Evolutionary conservation across 441 rosid genomes (phyloP).

Genomic region (Cnidoscolus chayamansa): DNA sequence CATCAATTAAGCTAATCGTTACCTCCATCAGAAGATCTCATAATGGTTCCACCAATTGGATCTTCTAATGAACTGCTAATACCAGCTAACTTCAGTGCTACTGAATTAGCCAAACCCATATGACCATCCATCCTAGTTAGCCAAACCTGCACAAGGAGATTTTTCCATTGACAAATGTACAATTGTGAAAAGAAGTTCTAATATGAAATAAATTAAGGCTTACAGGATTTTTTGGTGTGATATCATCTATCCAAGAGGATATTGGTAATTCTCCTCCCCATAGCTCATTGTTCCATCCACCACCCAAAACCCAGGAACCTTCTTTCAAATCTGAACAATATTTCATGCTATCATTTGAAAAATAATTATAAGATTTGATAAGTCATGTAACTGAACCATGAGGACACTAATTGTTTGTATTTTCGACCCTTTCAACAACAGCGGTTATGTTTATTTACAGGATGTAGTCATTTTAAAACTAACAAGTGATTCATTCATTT

Average conservation of each 20-base stretch:
- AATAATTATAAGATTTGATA: not conserved
- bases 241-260: conserved; percentile 77
- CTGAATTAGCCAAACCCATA: conserved; percentile 83
- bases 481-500: not conserved
- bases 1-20: conserved; percentile 12
- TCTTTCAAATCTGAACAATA: conserved; percentile 44
- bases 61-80: conserved; percentile 50
- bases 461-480: not conserved
- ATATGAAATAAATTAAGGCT: conserved; percentile 13
- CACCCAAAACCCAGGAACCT: conserved; percentile 83
- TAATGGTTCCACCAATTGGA: conserved; percentile 73
- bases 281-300: conserved; percentile 91
- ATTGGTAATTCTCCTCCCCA: conserved; percentile 91
- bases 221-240: conserved; percentile 75
- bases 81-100: conserved; percentile 63
- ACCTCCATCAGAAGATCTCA: conserved; percentile 63
- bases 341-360: not conserved
- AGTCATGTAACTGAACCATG: not conserved
- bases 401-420: not conserved
- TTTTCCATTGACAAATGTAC: conserved; percentile 9
- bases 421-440: not conserved
- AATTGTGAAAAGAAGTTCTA: conserved; percentile 11
- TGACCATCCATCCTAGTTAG: conserved; percentile 88
- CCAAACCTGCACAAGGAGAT: conserved; percentile 56
- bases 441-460: not conserved